Evolutionary conservation across 2,329 filamentous ascomycete species (phyloP).

Genomic region (Aspergillus candidus): DNA sequence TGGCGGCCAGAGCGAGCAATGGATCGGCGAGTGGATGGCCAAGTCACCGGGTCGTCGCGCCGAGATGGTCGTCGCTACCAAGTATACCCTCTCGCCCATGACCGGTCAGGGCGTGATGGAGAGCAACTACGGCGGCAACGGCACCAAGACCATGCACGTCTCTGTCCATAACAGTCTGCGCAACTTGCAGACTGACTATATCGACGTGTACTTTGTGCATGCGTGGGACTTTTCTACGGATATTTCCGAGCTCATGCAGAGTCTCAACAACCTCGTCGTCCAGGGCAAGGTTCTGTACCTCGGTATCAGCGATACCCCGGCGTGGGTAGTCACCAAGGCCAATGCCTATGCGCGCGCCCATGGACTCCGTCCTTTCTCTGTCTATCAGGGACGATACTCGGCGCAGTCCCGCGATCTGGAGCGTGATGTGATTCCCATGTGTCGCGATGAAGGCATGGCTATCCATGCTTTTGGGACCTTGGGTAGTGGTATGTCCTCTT

Average conservation of each 20-base stretch:
- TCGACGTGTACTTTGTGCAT: conserved; percentile 35
- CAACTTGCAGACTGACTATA: conserved; percentile 32
- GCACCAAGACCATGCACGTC: conserved; percentile 24
- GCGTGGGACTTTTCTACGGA: conserved; percentile 61
- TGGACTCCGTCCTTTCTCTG: conserved; percentile 62
- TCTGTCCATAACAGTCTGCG: conserved; percentile 23
- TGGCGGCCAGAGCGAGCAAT: conserved; percentile 41
- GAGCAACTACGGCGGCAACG: conserved; percentile 39
- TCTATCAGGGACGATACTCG: conserved; percentile 64
- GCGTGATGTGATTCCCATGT: conserved; percentile 65
- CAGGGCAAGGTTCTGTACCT: conserved; percentile 62
- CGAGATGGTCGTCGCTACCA: conserved; percentile 51
- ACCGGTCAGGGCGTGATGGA: conserved; percentile 21
- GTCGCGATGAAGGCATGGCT: conserved; percentile 55
- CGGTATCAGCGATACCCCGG: conserved; percentile 62
- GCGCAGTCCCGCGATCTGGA: conserved; percentile 60
- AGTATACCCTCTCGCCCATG: conserved; percentile 42
- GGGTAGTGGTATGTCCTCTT: conserved; percentile 37
- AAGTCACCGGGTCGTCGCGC: conserved; percentile 38
- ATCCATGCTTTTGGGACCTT: conserved; percentile 50
- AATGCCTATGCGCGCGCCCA: conserved; percentile 60
- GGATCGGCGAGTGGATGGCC: conserved; percentile 49
- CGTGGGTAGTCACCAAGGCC: conserved; percentile 52
- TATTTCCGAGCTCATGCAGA: conserved; percentile 63
- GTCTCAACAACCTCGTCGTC: conserved; percentile 54